Conservation (phyloP, 2,329 filamentous ascomycete genomes). For the Orbilia brochopaga region DNA sequence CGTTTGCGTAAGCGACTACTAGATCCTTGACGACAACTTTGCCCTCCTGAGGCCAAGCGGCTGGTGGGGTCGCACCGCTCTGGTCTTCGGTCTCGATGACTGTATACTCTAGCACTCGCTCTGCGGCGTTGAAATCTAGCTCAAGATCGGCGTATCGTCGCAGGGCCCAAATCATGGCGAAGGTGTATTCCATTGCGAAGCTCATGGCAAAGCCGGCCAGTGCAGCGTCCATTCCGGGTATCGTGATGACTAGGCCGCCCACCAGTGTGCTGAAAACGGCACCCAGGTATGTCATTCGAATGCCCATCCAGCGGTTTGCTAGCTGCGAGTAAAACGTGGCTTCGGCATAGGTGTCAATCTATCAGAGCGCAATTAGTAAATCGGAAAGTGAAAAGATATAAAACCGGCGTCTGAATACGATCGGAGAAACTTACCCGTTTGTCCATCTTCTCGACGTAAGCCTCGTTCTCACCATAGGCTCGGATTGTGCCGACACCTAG, state of each 20-base stretch:
- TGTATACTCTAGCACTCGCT: constrained; percentile 77
- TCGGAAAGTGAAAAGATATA: background rate
- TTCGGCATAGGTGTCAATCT: constrained; percentile 70
- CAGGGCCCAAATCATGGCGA: constrained; percentile 69
- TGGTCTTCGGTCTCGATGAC: constrained; percentile 71
- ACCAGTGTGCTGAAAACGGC: constrained; percentile 72
- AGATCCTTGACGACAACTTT: constrained; percentile 75
- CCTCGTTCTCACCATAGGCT: constrained; percentile 71
- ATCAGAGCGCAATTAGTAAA: constrained; percentile 5
- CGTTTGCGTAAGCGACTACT: constrained; percentile 73
- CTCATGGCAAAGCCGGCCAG: constrained; percentile 77
- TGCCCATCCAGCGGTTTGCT: constrained; percentile 78
- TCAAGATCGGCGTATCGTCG: constrained; percentile 74
- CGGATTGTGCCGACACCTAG: constrained; percentile 76
- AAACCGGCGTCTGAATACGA: background rate
- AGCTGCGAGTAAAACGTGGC: constrained; percentile 73
- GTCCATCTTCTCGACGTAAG: constrained; percentile 74
- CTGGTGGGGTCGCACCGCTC: constrained; percentile 67
- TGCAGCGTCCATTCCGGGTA: constrained; percentile 69
- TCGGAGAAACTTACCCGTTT: constrained; percentile 56
- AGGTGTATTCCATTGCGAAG: constrained; percentile 74
- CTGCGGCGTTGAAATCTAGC: constrained; percentile 68
- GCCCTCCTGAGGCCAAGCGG: constrained; percentile 77
- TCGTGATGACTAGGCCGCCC: constrained; percentile 68
- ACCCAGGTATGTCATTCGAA: constrained; percentile 73